These are phyloP conservation scores for Sequoiadendron giganteum DNA, from an alignment of 75 land plant species.

Conservation along the genomic window DNA sequence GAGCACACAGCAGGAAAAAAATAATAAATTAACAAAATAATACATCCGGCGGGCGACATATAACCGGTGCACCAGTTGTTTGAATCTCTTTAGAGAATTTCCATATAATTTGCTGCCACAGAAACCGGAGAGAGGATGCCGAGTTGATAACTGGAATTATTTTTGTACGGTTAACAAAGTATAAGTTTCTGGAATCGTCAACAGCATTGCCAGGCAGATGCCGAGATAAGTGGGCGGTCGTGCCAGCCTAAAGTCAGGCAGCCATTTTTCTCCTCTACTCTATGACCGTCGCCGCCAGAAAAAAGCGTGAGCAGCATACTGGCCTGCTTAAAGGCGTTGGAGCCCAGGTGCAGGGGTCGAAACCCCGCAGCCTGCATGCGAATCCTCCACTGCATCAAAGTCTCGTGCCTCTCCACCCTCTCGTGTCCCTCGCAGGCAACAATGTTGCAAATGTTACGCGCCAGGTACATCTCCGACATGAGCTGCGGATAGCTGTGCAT, in stretches of 20 bases:
- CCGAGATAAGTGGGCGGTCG: slow-evolving; percentile 67
- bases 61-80: too few relatives aligned
- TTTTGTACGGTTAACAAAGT: too few relatives aligned
- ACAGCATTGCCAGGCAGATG: slow-evolving; percentile 66
- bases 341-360: slow-evolving; percentile 54
- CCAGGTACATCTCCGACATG: slow-evolving; percentile 64
- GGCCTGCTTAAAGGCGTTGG: slow-evolving; percentile 81
- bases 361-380: slow-evolving; percentile 65
- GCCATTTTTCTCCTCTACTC: slow-evolving; percentile 74
- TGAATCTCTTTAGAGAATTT: too few relatives aligned
- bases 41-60: too few relatives aligned
- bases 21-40: too few relatives aligned
- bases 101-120: too few relatives aligned
- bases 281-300: slow-evolving; percentile 68
- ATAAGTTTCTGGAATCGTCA: background rate
- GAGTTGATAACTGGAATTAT: too few relatives aligned
- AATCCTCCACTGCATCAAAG: slow-evolving; percentile 56
- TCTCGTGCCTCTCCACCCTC: slow-evolving; percentile 79
- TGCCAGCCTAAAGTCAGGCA: slow-evolving; percentile 91
- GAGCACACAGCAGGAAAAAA: too few relatives aligned
- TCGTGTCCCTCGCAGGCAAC: slow-evolving; percentile 76
- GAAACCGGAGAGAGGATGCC: too few relatives aligned
- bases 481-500: slow-evolving; percentile 26
- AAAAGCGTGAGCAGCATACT: slow-evolving; percentile 62
- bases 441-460: slow-evolving; percentile 70